Conservation (phyloP, 495 filamentous ascomycete species). For the Podospora pseudocomata region DNA sequence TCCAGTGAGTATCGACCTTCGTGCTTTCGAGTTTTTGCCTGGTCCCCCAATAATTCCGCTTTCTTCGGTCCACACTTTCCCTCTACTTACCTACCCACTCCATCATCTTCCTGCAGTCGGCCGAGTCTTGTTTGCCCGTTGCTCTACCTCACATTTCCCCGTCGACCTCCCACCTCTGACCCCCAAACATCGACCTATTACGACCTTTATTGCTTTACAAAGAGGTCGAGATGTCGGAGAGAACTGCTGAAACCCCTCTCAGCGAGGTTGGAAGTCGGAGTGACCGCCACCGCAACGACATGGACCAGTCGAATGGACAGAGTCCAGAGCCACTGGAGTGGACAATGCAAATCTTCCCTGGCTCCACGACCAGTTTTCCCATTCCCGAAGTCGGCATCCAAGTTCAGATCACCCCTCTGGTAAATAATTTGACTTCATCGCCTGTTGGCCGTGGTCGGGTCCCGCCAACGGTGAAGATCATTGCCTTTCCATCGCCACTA, state of each 20-base stretch:
- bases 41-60: too few species aligned
- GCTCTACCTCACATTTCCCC: neutral
- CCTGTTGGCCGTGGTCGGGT: neutral
- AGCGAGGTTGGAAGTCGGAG: neutral
- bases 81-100: neutral
- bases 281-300: too few species aligned
- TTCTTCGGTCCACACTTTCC: neutral
- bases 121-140: neutral
- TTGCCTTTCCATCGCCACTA: neutral
- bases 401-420: neutral
- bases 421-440: neutral
- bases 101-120: neutral
- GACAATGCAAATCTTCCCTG: neutral
- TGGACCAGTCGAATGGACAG: too few species aligned
- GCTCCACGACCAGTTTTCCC: neutral
- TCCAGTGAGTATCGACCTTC: too few species aligned
- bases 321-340: neutral
- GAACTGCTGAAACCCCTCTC: neutral
- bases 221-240: neutral
- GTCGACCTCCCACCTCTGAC: neutral
- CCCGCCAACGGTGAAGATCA: neutral
- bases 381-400: neutral
- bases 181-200: neutral
- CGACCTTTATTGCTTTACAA: neutral
- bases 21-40: too few species aligned